A percentile compares a stretch with the other conserved stretches of the same genome.
Evolutionary conservation across 2,329 filamentous ascomycete species (phyloP).

Genomic region (Coleophoma eucalyptorum): DNA sequence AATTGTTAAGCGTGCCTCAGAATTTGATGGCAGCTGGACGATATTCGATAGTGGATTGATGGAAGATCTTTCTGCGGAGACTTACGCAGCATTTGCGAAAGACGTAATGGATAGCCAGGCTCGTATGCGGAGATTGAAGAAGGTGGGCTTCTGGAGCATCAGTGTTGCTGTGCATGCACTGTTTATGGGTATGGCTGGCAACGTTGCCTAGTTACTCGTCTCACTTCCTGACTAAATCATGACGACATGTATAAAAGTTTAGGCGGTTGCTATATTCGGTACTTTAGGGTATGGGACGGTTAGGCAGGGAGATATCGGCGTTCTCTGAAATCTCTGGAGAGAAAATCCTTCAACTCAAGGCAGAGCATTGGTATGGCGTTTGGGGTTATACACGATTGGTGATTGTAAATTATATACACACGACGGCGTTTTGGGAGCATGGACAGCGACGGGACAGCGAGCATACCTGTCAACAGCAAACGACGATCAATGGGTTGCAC

Average conservation of each 20-base stretch:
- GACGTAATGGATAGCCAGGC: constrained; percentile 89
- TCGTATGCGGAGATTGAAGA: constrained; percentile 81
- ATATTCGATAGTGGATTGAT: constrained; percentile 90
- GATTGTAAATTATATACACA: neutral
- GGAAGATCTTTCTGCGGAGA: constrained; percentile 90
- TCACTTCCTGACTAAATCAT: constrained; percentile 8
- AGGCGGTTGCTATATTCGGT: neutral
- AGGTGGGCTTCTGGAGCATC: constrained; percentile 94
- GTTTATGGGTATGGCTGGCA: constrained; percentile 92
- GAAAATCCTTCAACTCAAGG: constrained; percentile 3
- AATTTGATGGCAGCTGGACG: constrained; percentile 96
- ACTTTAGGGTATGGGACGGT: neutral
- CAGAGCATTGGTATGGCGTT: neutral
- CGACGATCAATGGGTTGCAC: no score
- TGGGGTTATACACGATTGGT: neutral
- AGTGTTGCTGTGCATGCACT: constrained; percentile 89
- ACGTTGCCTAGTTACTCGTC: constrained; percentile 45
- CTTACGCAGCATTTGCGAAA: constrained; percentile 88
- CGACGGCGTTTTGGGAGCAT: no score
- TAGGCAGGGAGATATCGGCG: neutral
- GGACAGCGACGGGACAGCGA: no score
- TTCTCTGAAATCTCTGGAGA: neutral
- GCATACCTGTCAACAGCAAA: no score
- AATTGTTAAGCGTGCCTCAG: constrained; percentile 81
- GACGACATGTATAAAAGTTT: constrained; percentile 16